phyloP scores from a whole-genome alignment of 140 eudicot species.

The Flaveria floridana region DNA sequence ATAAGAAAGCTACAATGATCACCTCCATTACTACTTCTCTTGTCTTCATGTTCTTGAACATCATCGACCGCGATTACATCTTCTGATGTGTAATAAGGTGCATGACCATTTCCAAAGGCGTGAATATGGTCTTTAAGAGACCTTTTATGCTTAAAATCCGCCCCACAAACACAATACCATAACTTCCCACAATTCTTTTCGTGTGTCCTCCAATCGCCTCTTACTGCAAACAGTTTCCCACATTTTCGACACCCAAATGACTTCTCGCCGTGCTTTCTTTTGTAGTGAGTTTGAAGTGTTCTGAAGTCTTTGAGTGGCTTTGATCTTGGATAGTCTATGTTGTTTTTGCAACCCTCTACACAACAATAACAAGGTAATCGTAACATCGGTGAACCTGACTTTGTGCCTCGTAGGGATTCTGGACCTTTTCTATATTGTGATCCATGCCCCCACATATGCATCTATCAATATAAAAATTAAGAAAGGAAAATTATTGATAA shows the following conservation, averaged over 20 bases:
- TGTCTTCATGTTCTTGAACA: conserved; percentile 22
- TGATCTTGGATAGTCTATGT: conserved; percentile 63
- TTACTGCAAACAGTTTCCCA: conserved; percentile 64
- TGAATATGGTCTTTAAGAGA: conserved; percentile 69
- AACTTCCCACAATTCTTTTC: conserved; percentile 79
- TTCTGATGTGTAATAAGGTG: conserved; percentile 43
- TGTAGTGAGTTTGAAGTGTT: conserved; percentile 76
- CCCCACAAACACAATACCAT: conserved; percentile 79
- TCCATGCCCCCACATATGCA: conserved; percentile 97
- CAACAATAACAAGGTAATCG: conserved; percentile 76
- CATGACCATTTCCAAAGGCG: conserved; percentile 72
- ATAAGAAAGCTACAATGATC: conserved; percentile 31
- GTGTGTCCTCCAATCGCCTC: conserved; percentile 86
- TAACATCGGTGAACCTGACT: conserved; percentile 53
- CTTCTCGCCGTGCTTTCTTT: conserved; percentile 67
- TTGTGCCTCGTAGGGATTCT: conserved; percentile 62
- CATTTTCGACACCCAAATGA: conserved; percentile 63
- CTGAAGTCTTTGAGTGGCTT: conserved; percentile 73
- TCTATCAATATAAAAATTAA: conserved; percentile 34
- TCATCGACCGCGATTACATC: conserved; percentile 29
- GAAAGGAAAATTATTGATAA: not conserved
- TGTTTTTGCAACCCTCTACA: conserved; percentile 77
- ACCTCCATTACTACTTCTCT: conserved; percentile 24
- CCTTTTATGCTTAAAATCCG: conserved; percentile 80
- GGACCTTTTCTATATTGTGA: conserved; percentile 74